These are phyloP conservation scores for Sphaerulina vaccinii DNA, from an alignment of 2,329 filamentous ascomycete genomes.

Conservation along the genomic window DNA sequence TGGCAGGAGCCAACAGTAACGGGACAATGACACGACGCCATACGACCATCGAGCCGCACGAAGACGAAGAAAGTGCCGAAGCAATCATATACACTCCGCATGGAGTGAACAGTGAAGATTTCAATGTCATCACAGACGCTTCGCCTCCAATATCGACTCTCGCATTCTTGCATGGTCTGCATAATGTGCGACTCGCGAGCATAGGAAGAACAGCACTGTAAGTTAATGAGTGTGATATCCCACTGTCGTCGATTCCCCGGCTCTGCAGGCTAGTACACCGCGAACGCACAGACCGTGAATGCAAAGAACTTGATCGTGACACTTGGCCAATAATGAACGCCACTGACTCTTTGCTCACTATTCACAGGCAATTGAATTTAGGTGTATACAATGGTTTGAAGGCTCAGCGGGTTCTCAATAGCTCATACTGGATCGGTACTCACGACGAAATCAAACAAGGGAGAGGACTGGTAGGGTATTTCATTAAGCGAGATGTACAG, in stretches of 20 bases:
- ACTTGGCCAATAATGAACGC: background rate
- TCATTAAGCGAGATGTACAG: conserved; percentile 45
- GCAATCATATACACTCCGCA: conserved; percentile 65
- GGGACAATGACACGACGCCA: conserved; percentile 23
- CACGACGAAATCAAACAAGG: conserved; percentile 65
- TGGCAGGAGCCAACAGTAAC: conserved; percentile 14
- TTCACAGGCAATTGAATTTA: conserved; percentile 57
- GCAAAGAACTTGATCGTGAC: no score
- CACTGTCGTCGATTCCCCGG: no score
- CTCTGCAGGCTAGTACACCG: no score
- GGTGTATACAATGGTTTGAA: conserved; percentile 62
- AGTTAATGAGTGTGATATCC: background rate
- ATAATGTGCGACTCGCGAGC: conserved; percentile 55
- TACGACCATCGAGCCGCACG: conserved; percentile 20
- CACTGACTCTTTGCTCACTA: background rate
- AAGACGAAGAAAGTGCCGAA: conserved; percentile 46
- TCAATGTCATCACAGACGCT: conserved; percentile 46
- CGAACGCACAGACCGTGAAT: no score
- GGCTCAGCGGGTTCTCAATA: conserved; percentile 53
- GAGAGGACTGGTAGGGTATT: conserved; percentile 56
- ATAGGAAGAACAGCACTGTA: conserved; percentile 39
- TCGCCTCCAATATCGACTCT: conserved; percentile 52
- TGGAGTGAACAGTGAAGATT: conserved; percentile 51
- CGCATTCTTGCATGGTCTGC: conserved; percentile 63
- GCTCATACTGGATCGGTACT: conserved; percentile 64